A percentile compares a stretch with the other conserved stretches of the same genome.
Conservation (phyloP, 257 asterid species). For the Perilla frutescens region DNA sequence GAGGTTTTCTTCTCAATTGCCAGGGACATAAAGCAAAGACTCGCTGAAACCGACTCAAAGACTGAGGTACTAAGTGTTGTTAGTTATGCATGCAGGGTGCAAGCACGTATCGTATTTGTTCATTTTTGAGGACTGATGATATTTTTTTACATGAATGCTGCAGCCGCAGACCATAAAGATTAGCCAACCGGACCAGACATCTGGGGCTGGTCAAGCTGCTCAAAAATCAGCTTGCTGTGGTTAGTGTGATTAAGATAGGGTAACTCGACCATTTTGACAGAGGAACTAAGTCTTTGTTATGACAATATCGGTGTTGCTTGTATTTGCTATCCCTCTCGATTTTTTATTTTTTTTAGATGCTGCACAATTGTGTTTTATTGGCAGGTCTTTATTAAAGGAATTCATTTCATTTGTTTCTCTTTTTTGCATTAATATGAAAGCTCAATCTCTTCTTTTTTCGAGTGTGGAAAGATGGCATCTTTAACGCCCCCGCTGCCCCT, state of each 20-base stretch:
- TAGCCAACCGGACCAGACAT: slow-evolving; percentile 66
- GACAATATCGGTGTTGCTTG: slow-evolving; percentile 49
- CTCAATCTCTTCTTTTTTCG: not conserved
- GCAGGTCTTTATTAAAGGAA: slow-evolving; percentile 30
- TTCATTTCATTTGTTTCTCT: slow-evolving; percentile 35
- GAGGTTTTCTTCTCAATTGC: slow-evolving; percentile 96
- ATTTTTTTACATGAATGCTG: slow-evolving; percentile 21
- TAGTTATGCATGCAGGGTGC: not conserved
- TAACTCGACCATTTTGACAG: slow-evolving; percentile 43
- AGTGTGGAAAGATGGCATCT: no score
- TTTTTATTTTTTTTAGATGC: slow-evolving; percentile 49
- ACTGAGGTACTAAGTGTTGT: slow-evolving; percentile 60
- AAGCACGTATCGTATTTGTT: not conserved
- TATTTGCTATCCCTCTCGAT: slow-evolving; percentile 47
- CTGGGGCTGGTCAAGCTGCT: slow-evolving; percentile 64
- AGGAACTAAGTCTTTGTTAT: slow-evolving; percentile 46
- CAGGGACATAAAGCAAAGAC: slow-evolving; percentile 93
- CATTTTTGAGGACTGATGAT: slow-evolving; percentile 58
- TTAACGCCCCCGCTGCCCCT: not conserved
- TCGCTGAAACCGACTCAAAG: slow-evolving; percentile 77
- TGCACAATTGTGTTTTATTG: slow-evolving; percentile 42
- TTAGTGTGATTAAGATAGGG: slow-evolving; percentile 36
- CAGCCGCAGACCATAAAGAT: slow-evolving; percentile 85
- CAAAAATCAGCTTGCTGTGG: slow-evolving; percentile 90
- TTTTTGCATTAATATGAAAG: slow-evolving; percentile 7